Evolutionary conservation across 164 flowering plant species (phyloP), one percentile per base, ranked within the genome.

Genomic region (Dillenia suffruticosa): DNA sequence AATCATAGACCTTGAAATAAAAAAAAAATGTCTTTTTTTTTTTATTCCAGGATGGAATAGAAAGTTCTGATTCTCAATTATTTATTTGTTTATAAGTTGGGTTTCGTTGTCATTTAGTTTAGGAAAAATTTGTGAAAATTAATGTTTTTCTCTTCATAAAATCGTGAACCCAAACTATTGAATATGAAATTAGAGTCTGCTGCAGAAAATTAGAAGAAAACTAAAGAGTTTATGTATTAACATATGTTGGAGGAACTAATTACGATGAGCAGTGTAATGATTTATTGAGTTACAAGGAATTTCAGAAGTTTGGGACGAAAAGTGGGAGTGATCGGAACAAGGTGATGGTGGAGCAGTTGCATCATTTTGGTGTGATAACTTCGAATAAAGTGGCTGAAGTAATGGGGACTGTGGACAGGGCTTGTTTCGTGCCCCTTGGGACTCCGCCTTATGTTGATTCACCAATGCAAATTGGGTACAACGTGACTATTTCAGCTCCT

Each of bases 401-500:
- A n/a, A 88, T 95, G 96, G 84, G 82, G 74, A 68, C 69, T 46
- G 49, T 91, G 57, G 97, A 94, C 51, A 81, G 99, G 69, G 95
- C 84, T 54, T 66, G 83, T 63, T 94, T 94, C 78, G 97, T 94
- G 14, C 96, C 92, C 22, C 69, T 68, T 44, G 94, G 87, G 11
- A 68, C 63, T 58, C 76, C 86, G 2, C 64, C 96, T 49, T 95
- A 95, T 78, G 72, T 69, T 40, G 97, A 95, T 59, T 85, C 78
- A 62, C 99, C 97, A n/a, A 77, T 86, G 90, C 73, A 72, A 2
- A 91, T 94, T 59, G 99, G 96, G 44, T 84, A 84, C 74, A 91
- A 91, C 84, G 99, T 89, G 66, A 95, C 99, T 24, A 95, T 95
- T 46, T 95, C 99, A 63, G 97, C 99, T 9, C 99, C 99, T 70